Evolutionary conservation across 1,284 basidiomycete species (phyloP).

Genomic region (Pseudozyma tsukubaensis): DNA sequence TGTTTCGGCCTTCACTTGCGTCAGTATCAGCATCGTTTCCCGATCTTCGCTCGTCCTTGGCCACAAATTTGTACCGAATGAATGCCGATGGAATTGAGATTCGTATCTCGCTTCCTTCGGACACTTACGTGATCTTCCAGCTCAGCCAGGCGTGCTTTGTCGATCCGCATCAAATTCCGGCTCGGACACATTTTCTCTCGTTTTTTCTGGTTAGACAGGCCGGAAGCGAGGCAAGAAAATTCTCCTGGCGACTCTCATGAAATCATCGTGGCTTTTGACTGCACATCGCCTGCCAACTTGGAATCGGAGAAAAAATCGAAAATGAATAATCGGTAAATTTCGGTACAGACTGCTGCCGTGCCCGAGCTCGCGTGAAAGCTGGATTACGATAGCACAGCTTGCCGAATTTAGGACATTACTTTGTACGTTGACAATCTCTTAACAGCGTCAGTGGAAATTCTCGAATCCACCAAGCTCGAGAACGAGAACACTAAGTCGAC

Average conservation of each 20-base stretch:
- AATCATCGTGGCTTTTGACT: background rate
- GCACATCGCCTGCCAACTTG: background rate
- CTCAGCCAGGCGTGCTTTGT: constrained; percentile 8
- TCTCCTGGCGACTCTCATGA: constrained; percentile 20
- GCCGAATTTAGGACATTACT: no score
- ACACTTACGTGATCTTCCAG: constrained; percentile 30
- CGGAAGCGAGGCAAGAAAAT: constrained; percentile 31
- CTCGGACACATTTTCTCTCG: constrained; percentile 2
- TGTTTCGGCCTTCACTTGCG: no score
- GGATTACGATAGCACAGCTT: constrained; percentile 27
- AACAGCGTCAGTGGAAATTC: no score
- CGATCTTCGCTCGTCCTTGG: no score
- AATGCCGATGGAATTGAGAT: no score
- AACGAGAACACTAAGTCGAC: no score
- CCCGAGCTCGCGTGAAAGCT: constrained; percentile 39
- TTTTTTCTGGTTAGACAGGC: no score
- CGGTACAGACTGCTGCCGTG: constrained; percentile 24
- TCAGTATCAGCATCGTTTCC: no score
- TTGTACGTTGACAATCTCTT: no score
- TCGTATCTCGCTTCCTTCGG: background rate
- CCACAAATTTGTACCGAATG: no score
- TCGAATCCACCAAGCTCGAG: no score
- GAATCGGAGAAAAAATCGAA: background rate
- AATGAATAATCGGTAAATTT: background rate
- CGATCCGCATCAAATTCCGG: constrained; percentile 37